Conservation (phyloP, 1,139 yeast genomes). For the Suhomyces bolitotheri region DNA sequence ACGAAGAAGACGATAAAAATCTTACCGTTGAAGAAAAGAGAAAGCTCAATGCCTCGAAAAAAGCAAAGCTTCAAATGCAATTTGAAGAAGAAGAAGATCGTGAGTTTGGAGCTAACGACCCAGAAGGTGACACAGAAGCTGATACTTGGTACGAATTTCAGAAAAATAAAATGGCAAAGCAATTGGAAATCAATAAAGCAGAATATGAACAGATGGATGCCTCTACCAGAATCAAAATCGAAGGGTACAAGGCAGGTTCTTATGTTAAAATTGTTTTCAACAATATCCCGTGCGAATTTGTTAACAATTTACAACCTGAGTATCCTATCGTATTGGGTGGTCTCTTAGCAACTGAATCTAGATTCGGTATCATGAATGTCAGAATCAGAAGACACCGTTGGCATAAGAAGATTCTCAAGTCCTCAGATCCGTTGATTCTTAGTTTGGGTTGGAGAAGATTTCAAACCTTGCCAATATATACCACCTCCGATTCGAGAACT, state of each 20-base stretch:
- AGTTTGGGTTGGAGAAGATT: conserved; percentile 98
- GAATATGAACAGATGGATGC: conserved; percentile 74
- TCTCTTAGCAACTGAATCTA: conserved; percentile 80
- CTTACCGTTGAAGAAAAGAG: conserved; percentile 69
- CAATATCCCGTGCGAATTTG: conserved; percentile 83
- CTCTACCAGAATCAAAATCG: conserved; percentile 74
- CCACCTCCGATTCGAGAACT: conserved; percentile 95
- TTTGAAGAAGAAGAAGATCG: conserved; percentile 90
- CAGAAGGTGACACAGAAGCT: conserved; percentile 71
- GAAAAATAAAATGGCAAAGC: conserved; percentile 95
- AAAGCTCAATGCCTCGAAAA: conserved; percentile 79
- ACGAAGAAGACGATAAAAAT: conserved; percentile 39
- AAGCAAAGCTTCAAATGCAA: conserved; percentile 82
- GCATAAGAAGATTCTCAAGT: conserved; percentile 94
- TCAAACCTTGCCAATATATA: conserved; percentile 92
- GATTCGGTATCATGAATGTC: conserved; percentile 91
- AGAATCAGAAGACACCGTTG: conserved; percentile 97
- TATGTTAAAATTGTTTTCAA: conserved; percentile 90
- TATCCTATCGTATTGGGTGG: conserved; percentile 93
- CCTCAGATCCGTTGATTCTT: conserved; percentile 91
- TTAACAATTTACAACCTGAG: conserved; percentile 80
- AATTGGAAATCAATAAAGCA: conserved; percentile 86
- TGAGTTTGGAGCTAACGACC: conserved; percentile 71
- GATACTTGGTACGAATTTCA: conserved; percentile 98
- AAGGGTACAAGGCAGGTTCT: conserved; percentile 92